Percentiles rank a stretch among this genome's conserved stretches.
Conservation (phyloP, 2,329 filamentous ascomycete species). For the Trichoderma sp. region DNA sequence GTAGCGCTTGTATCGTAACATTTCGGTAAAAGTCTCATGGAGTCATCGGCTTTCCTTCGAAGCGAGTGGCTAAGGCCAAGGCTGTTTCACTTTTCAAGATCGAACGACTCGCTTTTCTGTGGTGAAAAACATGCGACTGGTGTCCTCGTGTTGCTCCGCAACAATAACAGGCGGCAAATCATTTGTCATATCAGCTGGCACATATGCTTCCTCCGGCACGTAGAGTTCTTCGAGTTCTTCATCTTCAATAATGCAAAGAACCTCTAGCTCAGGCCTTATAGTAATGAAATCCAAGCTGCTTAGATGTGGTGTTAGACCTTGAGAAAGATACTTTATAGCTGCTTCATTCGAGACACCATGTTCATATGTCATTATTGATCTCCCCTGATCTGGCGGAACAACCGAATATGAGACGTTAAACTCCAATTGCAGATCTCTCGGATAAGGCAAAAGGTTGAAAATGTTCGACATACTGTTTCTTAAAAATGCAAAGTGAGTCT, state of each 20-base stretch:
- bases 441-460: slow-evolving; percentile 20
- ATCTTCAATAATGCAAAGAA: slow-evolving; percentile 28
- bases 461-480: background rate
- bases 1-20: slow-evolving; percentile 31
- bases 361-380: slow-evolving; percentile 26
- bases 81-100: background rate
- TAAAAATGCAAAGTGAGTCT: slow-evolving; percentile 35
- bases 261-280: background rate
- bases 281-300: slow-evolving; percentile 29
- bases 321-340: slow-evolving; percentile 26
- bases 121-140: background rate
- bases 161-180: too few relatives aligned
- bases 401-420: slow-evolving; percentile 34
- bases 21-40: slow-evolving; percentile 24
- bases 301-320: slow-evolving; percentile 7
- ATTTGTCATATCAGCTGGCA: background rate
- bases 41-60: slow-evolving; percentile 1
- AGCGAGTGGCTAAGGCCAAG: background rate
- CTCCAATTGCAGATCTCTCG: slow-evolving; percentile 22
- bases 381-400: slow-evolving; percentile 22
- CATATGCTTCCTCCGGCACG: background rate
- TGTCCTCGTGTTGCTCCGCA: background rate
- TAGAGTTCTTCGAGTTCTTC: slow-evolving; percentile 30
- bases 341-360: slow-evolving; percentile 1
- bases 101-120: background rate